These are phyloP conservation scores for Metroxylon sagu DNA, from an alignment of 176 grass and related monocot species.

Conservation along the genomic window DNA sequence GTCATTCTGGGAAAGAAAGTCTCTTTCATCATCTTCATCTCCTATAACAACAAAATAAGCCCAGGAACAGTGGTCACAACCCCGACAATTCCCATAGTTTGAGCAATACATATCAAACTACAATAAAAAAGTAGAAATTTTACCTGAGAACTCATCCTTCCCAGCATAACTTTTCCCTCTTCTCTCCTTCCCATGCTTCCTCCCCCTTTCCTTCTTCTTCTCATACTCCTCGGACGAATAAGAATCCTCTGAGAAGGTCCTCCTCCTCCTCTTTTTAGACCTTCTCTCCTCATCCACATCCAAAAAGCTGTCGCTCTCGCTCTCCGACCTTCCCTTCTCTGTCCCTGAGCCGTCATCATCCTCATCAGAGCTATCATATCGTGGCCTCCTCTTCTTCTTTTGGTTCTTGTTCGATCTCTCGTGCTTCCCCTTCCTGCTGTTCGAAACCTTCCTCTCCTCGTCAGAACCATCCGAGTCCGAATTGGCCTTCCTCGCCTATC, in stretches of 20 bases:
- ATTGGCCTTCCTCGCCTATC: constrained; percentile 10
- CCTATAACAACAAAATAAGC: constrained; percentile 26
- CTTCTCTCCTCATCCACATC: constrained; percentile 20
- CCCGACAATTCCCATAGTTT: no score
- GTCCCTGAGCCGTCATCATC: no score
- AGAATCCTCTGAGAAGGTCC: constrained; percentile 4
- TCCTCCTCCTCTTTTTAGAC: constrained; percentile 21
- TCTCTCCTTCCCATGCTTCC: background rate
- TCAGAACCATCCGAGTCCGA: constrained; percentile 38
- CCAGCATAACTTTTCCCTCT: constrained; percentile 8
- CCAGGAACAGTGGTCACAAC: background rate
- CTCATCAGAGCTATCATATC: no score
- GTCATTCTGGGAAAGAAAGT: constrained; percentile 16
- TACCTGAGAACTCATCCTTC: constrained; percentile 11
- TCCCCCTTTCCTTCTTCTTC: background rate
- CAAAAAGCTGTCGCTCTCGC: constrained; percentile 14
- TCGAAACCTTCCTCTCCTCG: constrained; percentile 19
- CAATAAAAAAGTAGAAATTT: background rate
- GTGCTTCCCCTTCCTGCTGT: constrained; percentile 22
- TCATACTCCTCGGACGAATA: constrained; percentile 6
- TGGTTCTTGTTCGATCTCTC: constrained; percentile 18
- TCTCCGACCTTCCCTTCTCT: constrained; percentile 2
- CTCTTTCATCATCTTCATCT: constrained; percentile 14
- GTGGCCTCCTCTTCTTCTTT: constrained; percentile 15
- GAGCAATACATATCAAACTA: background rate